These are phyloP conservation scores for Barbatosphaeria neglecta DNA, from an alignment of 495 filamentous ascomycete genomes.

Conservation along the genomic window DNA sequence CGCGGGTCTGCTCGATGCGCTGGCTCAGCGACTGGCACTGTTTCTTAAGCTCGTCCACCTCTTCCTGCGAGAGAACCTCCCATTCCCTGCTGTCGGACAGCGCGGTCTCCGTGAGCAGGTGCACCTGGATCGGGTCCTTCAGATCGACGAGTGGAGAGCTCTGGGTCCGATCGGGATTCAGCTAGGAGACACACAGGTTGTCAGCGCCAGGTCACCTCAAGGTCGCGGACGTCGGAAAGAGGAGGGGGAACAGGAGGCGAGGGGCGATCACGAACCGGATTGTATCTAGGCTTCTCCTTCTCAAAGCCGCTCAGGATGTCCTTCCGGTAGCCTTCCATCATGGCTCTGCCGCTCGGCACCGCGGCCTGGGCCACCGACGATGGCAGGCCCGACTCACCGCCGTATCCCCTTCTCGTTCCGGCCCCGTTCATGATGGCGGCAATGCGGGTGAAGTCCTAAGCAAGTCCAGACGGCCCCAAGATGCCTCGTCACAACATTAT, in stretches of 20 bases:
- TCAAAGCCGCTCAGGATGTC: conserved; percentile 32
- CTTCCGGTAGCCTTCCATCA: conserved; percentile 38
- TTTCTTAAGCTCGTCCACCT: conserved; percentile 84
- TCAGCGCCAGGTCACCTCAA: background rate
- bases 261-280: conserved; percentile 34
- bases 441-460: background rate
- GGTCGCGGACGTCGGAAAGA: background rate
- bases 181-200: conserved; percentile 8
- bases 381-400: conserved; percentile 4
- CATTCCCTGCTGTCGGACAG: conserved; percentile 74
- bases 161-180: conserved; percentile 24
- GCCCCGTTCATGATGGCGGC: conserved; percentile 9
- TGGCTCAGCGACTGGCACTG: conserved; percentile 55
- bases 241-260: too few relatives aligned
- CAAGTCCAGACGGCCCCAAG: background rate
- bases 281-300: conserved; percentile 30
- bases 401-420: conserved; percentile 4
- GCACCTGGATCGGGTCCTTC: conserved; percentile 51
- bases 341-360: conserved; percentile 17
- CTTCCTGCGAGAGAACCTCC: conserved; percentile 78
- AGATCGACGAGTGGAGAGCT: conserved; percentile 35
- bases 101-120: conserved; percentile 87
- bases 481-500: background rate
- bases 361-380: conserved; percentile 5
- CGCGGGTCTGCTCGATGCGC: conserved; percentile 66